Percentiles rank a stretch among this genome's conserved stretches.
These are phyloP conservation scores for Sporothrix luriei DNA, from an alignment of 2,329 filamentous ascomycete species.

Conservation along the genomic window DNA sequence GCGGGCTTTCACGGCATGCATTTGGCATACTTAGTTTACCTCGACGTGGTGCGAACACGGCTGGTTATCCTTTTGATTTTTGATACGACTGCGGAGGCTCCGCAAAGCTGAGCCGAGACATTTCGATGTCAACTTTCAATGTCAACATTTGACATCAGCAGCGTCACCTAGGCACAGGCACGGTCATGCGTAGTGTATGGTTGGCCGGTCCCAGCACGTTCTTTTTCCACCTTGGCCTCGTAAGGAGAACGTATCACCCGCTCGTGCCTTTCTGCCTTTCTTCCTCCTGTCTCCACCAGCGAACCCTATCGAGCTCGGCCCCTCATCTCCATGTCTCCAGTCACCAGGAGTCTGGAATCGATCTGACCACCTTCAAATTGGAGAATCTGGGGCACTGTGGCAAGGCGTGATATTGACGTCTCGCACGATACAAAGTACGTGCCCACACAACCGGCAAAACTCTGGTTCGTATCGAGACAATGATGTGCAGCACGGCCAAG, in stretches of 20 bases:
- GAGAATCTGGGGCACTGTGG: slow-evolving; percentile 12
- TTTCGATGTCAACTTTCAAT: background rate
- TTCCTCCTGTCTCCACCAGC: background rate
- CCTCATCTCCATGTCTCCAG: background rate
- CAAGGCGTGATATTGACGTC: background rate
- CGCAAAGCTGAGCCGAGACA: slow-evolving; percentile 16
- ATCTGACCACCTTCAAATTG: background rate
- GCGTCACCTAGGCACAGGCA: background rate
- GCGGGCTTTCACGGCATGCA: too few relatives aligned
- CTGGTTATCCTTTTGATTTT: background rate
- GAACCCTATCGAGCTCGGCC: background rate
- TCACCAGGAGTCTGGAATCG: background rate
- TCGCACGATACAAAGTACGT: too few relatives aligned
- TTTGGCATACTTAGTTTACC: too few relatives aligned
- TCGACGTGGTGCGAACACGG: too few relatives aligned
- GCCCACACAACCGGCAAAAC: too few relatives aligned
- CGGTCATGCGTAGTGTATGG: too few relatives aligned
- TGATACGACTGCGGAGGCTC: background rate
- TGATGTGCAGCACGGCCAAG: background rate
- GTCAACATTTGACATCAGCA: slow-evolving; percentile 10
- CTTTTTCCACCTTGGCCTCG: background rate
- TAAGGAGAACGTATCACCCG: slow-evolving; percentile 5
- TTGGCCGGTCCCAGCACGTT: too few relatives aligned
- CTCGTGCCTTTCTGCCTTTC: background rate
- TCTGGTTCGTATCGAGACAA: slow-evolving; percentile 8